phyloP scores from a whole-genome alignment of 2,329 filamentous ascomycete genomes.

The Corynespora cassiicola region DNA sequence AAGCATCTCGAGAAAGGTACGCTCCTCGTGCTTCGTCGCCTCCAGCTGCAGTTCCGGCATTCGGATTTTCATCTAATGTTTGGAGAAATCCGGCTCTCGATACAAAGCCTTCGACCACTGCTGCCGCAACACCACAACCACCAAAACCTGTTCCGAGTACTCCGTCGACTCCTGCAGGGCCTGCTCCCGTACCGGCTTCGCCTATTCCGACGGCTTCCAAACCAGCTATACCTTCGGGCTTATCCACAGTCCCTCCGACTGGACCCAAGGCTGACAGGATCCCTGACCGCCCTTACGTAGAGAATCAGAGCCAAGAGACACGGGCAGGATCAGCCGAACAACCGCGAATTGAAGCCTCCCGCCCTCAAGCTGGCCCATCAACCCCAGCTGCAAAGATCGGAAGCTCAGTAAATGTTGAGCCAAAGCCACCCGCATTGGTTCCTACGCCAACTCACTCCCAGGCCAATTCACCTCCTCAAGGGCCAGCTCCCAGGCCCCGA shows the following conservation, averaged over 20 bases:
- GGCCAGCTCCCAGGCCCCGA: slow-evolving; percentile 33
- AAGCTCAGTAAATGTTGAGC: slow-evolving; percentile 18
- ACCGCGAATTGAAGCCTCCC: slow-evolving; percentile 29
- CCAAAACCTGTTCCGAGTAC: slow-evolving; percentile 33
- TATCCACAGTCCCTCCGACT: slow-evolving; percentile 43
- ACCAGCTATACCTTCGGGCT: slow-evolving; percentile 46
- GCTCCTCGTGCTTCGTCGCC: slow-evolving; percentile 58
- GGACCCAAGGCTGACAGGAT: slow-evolving; percentile 48
- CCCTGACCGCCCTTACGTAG: slow-evolving; percentile 30
- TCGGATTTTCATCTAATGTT: slow-evolving; percentile 54
- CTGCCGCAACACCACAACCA: slow-evolving; percentile 31
- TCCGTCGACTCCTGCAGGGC: slow-evolving; percentile 24
- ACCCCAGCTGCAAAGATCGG: slow-evolving; percentile 9
- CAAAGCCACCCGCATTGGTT: slow-evolving; percentile 14
- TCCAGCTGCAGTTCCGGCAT: slow-evolving; percentile 63
- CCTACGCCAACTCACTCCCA: slow-evolving; percentile 7
- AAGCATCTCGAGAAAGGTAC: slow-evolving; percentile 54
- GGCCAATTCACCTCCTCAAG: slow-evolving; percentile 37
- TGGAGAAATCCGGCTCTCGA: slow-evolving; percentile 50
- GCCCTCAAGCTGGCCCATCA: slow-evolving; percentile 20
- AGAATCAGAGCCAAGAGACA: slow-evolving; percentile 26
- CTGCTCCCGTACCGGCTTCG: slow-evolving; percentile 16
- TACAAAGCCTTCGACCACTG: slow-evolving; percentile 30
- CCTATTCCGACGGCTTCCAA: slow-evolving; percentile 33
- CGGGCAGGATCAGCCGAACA: slow-evolving; percentile 21